Evolutionary conservation across 805 yeast species (phyloP).

Genomic region (Clavispora vitiphila): DNA sequence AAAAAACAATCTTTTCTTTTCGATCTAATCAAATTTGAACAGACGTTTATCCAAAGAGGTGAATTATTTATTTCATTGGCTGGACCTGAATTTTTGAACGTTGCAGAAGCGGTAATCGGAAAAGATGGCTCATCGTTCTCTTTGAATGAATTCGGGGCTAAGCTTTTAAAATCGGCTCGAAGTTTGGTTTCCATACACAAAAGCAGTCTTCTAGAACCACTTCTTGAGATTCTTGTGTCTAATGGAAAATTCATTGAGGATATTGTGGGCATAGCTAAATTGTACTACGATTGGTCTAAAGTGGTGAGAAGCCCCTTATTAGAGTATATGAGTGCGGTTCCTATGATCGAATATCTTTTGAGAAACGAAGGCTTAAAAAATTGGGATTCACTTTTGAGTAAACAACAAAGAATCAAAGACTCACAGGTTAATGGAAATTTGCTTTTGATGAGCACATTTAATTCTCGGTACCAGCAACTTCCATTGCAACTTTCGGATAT

Average conservation of each 20-base stretch:
- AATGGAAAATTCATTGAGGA: constrained; percentile 66
- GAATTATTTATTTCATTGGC: constrained; percentile 52
- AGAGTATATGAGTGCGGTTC: constrained; percentile 56
- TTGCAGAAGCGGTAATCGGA: constrained; percentile 20
- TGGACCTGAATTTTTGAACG: constrained; percentile 36
- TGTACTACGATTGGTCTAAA: constrained; percentile 60
- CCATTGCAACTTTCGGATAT: constrained; percentile 62
- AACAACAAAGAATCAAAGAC: constrained; percentile 45
- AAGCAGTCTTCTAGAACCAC: constrained; percentile 49
- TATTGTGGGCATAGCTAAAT: constrained; percentile 45
- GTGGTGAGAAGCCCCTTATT: constrained; percentile 51
- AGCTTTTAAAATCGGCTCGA: constrained; percentile 53
- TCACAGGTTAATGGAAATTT: constrained; percentile 37
- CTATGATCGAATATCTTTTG: constrained; percentile 53
- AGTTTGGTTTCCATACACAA: constrained; percentile 55
- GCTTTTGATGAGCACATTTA: constrained; percentile 38
- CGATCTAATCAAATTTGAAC: constrained; percentile 69
- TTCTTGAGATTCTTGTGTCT: constrained; percentile 49
- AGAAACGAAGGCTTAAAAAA: constrained; percentile 46
- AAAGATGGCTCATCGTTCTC: constrained; percentile 7
- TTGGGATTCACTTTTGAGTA: constrained; percentile 54
- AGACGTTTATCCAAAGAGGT: constrained; percentile 63
- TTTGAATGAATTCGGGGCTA: constrained; percentile 25
- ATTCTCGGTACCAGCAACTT: constrained; percentile 44
- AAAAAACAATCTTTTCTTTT: constrained; percentile 70